Conservation (phyloP, 2,329 filamentous ascomycete species). For the Coleophoma cylindrospora region DNA sequence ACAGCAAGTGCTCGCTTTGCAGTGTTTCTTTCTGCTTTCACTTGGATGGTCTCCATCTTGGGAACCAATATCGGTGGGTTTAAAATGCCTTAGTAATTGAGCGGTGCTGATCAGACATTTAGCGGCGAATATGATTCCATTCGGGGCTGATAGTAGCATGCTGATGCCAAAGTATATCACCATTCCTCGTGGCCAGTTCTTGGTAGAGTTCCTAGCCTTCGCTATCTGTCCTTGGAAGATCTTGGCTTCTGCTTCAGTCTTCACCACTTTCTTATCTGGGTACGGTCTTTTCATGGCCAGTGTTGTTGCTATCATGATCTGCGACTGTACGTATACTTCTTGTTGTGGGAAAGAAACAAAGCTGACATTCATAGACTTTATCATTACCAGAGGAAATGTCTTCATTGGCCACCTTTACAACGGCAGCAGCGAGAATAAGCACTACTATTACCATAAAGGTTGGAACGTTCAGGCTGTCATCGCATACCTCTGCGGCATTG, state of each 20-base stretch:
- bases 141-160: slow-evolving; percentile 49
- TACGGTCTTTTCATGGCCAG: slow-evolving; percentile 57
- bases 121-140: slow-evolving; percentile 47
- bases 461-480: slow-evolving; percentile 30
- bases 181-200: slow-evolving; percentile 48
- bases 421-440: slow-evolving; percentile 21
- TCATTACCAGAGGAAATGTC: slow-evolving; percentile 29
- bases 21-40: slow-evolving; percentile 43
- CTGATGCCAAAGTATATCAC: slow-evolving; percentile 49
- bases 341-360: neutral
- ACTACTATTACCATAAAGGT: slow-evolving; percentile 28
- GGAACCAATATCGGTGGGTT: slow-evolving; percentile 43
- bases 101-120: no score
- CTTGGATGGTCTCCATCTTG: slow-evolving; percentile 48
- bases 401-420: slow-evolving; percentile 28
- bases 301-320: slow-evolving; percentile 21
- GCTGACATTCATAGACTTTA: slow-evolving; percentile 28
- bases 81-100: no score
- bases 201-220: slow-evolving; percentile 45
- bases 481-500: slow-evolving; percentile 28
- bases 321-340: slow-evolving; percentile 15
- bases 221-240: slow-evolving; percentile 64
- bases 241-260: slow-evolving; percentile 47
- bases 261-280: slow-evolving; percentile 61
- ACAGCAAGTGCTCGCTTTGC: slow-evolving; percentile 31